Evolutionary conservation across 805 yeast species (phyloP).

Genomic region (Pichia paraexigua): DNA sequence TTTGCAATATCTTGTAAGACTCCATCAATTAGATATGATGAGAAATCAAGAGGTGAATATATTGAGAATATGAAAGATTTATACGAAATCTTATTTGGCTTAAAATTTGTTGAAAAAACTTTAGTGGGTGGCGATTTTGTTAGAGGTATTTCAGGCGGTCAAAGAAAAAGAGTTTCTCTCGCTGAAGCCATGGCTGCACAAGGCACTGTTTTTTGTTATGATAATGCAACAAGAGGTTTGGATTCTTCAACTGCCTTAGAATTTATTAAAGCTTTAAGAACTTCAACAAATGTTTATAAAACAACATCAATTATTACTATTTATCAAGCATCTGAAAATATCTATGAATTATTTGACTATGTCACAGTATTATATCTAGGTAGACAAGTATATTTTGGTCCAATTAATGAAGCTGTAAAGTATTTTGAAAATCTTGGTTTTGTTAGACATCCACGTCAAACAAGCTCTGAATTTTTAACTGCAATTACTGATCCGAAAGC

Average conservation of each 20-base stretch:
- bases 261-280: conserved; percentile 51
- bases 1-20: conserved; percentile 51
- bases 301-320: conserved; percentile 57
- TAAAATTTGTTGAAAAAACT: conserved; percentile 53
- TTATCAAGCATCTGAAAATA: conserved; percentile 62
- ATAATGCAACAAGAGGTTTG: conserved; percentile 64
- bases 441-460: conserved; percentile 53
- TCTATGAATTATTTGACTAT: conserved; percentile 52
- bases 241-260: conserved; percentile 67
- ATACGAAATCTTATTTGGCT: conserved; percentile 46
- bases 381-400: conserved; percentile 54
- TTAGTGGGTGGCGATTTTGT: conserved; percentile 61
- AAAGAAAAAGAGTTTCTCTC: conserved; percentile 62
- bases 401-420: conserved; percentile 41
- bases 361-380: conserved; percentile 55
- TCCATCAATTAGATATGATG: conserved; percentile 39
- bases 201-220: conserved; percentile 54
- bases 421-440: conserved; percentile 56
- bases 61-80: conserved; percentile 38
- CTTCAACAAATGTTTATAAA: conserved; percentile 48
- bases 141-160: conserved; percentile 69
- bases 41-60: conserved; percentile 33
- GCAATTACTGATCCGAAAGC: conserved; percentile 61
- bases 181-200: conserved; percentile 54
- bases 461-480: conserved; percentile 61